Percentiles rank a stretch among this genome's conserved stretches.
phyloP scores from a whole-genome alignment of 2,329 filamentous ascomycete species.

The Trichocomaceae sp. region DNA sequence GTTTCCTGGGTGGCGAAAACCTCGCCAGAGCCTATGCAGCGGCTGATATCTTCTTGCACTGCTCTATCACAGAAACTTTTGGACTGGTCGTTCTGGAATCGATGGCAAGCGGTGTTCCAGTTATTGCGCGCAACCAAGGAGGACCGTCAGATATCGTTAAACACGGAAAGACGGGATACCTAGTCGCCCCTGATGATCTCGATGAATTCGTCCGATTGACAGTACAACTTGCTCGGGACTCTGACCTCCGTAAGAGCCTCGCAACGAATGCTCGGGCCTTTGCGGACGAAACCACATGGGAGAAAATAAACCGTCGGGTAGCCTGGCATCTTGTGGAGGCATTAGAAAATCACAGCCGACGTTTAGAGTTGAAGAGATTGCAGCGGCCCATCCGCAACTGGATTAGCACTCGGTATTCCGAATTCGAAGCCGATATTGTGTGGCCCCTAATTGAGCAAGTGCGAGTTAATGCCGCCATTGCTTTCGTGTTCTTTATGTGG shows the following conservation, averaged over 20 bases:
- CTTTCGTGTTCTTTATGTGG: slow-evolving; percentile 32
- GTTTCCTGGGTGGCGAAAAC: slow-evolving; percentile 55
- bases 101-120: slow-evolving; percentile 64
- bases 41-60: slow-evolving; percentile 64
- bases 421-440: slow-evolving; percentile 14
- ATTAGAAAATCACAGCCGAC: slow-evolving; percentile 27
- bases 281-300: slow-evolving; percentile 61
- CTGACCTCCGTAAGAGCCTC: slow-evolving; percentile 42
- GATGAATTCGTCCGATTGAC: slow-evolving; percentile 52
- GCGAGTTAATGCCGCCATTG: slow-evolving; percentile 24
- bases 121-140: slow-evolving; percentile 62
- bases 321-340: slow-evolving; percentile 56
- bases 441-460: slow-evolving; percentile 22
- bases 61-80: slow-evolving; percentile 66
- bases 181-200: slow-evolving; percentile 55
- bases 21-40: slow-evolving; percentile 62
- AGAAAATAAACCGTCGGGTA: slow-evolving; percentile 64
- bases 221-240: slow-evolving; percentile 44
- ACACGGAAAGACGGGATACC: slow-evolving; percentile 54
- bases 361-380: slow-evolving; percentile 6
- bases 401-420: slow-evolving; percentile 17
- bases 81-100: slow-evolving; percentile 64
- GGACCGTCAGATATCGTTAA: slow-evolving; percentile 62
- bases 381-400: slow-evolving; percentile 19
- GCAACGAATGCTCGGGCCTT: slow-evolving; percentile 45